phyloP scores from a whole-genome alignment of 129 eudicot genomes.

The Helianthus annuus region HanXRQr2.0-SUNRISE NC_035443.2:35110693-35111192 shows the following conservation, averaged over 20 bases:
- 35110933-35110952: slow-evolving; percentile 49
- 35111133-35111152: slow-evolving; percentile 98
- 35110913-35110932: background rate
- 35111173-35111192: slow-evolving; percentile 99
- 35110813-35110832: slow-evolving; percentile 96
- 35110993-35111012: slow-evolving; percentile 98
- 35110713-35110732: background rate
- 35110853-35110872: slow-evolving; percentile 90
- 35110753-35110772: slow-evolving; percentile 47
- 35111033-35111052: slow-evolving; percentile 37
- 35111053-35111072: background rate
- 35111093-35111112: slow-evolving; percentile 7
- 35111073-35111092: background rate
- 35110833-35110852: slow-evolving; percentile 96
- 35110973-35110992: slow-evolving; percentile 93
- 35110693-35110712: too few relatives aligned
- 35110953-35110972: slow-evolving; percentile 97
- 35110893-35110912: background rate
- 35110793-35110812: slow-evolving; percentile 86
- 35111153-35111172: slow-evolving; percentile 97
- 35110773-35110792: slow-evolving; percentile 99
- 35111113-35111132: slow-evolving; percentile 62
- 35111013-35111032: slow-evolving; percentile 99
- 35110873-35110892: slow-evolving; percentile 53
- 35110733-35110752: slow-evolving; percentile 23